These are phyloP conservation scores for Bolboschoenus planiculmis DNA, from an alignment of 176 grass and related monocot genomes.

Conservation along the genomic window DNA sequence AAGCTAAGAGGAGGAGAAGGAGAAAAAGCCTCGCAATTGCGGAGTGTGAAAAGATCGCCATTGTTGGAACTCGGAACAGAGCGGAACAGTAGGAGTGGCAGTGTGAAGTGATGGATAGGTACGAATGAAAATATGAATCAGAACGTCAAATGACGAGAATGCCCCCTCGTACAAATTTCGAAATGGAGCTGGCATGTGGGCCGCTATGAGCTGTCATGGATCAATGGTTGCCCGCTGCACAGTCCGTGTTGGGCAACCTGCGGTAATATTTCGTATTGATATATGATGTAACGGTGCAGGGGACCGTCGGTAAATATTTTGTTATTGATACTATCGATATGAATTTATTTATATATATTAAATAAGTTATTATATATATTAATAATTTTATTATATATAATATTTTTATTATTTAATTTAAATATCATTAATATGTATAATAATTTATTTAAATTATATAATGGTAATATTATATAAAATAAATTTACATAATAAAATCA, in stretches of 20 bases:
- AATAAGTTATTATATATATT: no score
- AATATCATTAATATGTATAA: no score
- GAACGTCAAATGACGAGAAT: neutral
- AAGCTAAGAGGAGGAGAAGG: constrained; percentile 6
- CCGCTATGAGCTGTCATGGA: neutral
- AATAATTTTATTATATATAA: no score
- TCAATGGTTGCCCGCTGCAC: neutral
- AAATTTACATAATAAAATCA: no score
- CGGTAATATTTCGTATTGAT: no score
- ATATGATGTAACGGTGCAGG: no score
- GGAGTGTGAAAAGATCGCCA: constrained; percentile 17
- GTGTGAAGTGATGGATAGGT: neutral
- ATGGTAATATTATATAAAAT: no score
- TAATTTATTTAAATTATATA: no score
- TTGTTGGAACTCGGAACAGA: neutral
- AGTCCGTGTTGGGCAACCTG: neutral
- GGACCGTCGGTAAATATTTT: no score
- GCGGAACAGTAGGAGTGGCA: neutral
- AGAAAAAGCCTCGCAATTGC: neutral
- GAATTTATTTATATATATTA: no score
- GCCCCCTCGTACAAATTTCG: neutral
- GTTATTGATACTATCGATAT: no score
- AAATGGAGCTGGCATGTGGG: neutral
- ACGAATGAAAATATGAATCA: neutral
- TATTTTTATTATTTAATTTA: no score